A percentile compares a stretch with the other conserved stretches of the same genome.
Conservation (phyloP, 2,329 filamentous ascomycete species). For the Daldinia sp. region DNA sequence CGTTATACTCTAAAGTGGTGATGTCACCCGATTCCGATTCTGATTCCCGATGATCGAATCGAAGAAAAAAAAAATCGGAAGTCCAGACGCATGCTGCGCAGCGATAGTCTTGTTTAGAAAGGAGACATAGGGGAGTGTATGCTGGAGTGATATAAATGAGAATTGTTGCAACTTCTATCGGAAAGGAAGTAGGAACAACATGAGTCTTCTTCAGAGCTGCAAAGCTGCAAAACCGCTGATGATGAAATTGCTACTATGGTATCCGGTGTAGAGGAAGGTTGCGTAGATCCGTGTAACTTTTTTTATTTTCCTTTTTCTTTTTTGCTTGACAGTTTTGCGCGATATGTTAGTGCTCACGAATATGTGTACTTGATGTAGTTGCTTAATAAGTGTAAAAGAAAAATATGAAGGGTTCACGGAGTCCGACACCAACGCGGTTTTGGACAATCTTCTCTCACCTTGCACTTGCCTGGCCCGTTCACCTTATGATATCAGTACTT, state of each 20-base stretch:
- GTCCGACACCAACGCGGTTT: conserved; percentile 2
- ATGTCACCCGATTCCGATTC: not conserved
- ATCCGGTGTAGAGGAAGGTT: not conserved
- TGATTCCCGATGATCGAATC: not conserved
- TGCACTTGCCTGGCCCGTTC: conserved; percentile 9
- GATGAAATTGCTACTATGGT: not conserved
- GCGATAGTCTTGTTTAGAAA: not conserved
- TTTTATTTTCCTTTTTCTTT: too few species aligned
- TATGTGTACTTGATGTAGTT: not conserved
- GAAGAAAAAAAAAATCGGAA: not conserved
- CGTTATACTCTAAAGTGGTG: not conserved
- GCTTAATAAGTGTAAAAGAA: not conserved
- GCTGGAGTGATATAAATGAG: not conserved
- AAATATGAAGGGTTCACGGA: not conserved
- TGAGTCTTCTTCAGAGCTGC: not conserved
- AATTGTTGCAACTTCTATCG: not conserved
- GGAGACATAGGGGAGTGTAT: not conserved
- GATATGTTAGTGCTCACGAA: too few species aligned
- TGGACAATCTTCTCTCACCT: not conserved
- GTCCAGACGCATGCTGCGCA: too few species aligned
- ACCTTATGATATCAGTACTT: conserved; percentile 9
- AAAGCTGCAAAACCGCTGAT: not conserved
- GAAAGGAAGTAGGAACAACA: not conserved
- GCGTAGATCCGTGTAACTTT: not conserved
- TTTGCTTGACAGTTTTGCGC: too few species aligned